Base-by-base conservation (phyloP, 176 grass and related monocot species). In the Cymbopogon citratus region DNA sequence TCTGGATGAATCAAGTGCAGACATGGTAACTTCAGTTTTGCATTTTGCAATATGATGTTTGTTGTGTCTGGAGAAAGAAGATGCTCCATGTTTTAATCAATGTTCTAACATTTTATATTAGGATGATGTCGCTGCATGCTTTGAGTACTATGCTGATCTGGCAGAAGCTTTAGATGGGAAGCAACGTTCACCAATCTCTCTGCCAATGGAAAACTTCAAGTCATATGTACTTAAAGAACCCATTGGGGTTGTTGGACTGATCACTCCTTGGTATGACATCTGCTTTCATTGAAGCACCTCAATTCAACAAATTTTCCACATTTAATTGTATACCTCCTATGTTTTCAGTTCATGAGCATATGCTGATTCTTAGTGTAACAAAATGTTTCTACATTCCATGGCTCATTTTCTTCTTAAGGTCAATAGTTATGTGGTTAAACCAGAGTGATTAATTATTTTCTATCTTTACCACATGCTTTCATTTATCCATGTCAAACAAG, bases 81-180 rank as follows among this genome's bases (percentile, higher is more conserved):
- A 66, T 56, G 21, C 3, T 31, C 15, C 56, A 46, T 76, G 34
- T 45, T 81, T 77, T 65, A 77, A 73, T 46, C 24, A 36, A 68
- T 82, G 45, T 74, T 26, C 84, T 88, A 45, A n/a, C 51, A 16
- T 70, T 45, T 82, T 73, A 79, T 80, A 73, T 81, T 87, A 98
- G 95, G 95, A 98, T 23, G 95, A 98, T 89, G 95, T 98, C 4
- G 88, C 90, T 15, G 88, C 92, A 71, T 98, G 95, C 81, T 98
- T 98, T 60, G 92, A 94, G 81, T 98, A 91, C 39, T 98, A 91
- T 87, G 90, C 95, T 74, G 90, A 85, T 89, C 88, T 94, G 65
- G 95, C 90, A 9, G 90, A 98, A 79, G 88, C 80, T 35, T 91
- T 98, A 74, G 95, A 94, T 80, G 71, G 68, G 62, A 98, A 93